Conservation (phyloP, 2,329 filamentous ascomycete species). For the Penicillium brevicompactum region DNA sequence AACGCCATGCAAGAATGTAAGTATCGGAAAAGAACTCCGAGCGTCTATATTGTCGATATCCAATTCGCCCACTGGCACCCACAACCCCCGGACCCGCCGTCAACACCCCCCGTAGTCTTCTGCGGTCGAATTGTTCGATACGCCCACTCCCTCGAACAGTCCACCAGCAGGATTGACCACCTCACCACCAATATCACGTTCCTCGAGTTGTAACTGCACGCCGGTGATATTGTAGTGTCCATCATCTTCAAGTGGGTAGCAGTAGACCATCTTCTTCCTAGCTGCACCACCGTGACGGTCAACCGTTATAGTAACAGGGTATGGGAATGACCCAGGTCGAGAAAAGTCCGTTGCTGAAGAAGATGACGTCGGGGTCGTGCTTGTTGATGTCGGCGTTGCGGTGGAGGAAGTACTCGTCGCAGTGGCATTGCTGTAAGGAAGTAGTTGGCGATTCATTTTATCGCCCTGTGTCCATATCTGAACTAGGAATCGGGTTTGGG, state of each 20-base stretch:
- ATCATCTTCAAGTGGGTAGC: conserved; percentile 57
- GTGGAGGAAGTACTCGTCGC: conserved; percentile 10
- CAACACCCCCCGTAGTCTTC: conserved; percentile 53
- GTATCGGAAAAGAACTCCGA: background rate
- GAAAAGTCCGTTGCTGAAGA: conserved; percentile 50
- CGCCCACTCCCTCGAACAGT: conserved; percentile 37
- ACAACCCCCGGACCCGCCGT: conserved; percentile 63
- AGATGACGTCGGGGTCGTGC: conserved; percentile 17
- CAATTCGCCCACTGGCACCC: conserved; percentile 63
- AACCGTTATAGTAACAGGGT: conserved; percentile 61
- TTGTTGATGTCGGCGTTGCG: conserved; percentile 22
- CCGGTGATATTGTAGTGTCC: conserved; percentile 48
- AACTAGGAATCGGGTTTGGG: conserved; percentile 62
- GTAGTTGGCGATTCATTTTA: conserved; percentile 31
- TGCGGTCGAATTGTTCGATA: conserved; percentile 9
- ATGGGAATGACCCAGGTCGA: conserved; percentile 61
- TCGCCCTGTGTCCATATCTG: conserved; percentile 63
- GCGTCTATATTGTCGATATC: conserved; percentile 19
- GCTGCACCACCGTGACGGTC: conserved; percentile 62
- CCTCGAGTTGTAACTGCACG: conserved; percentile 55
- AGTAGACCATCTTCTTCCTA: conserved; percentile 60
- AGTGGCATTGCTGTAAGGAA: conserved; percentile 15
- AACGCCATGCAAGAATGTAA: background rate
- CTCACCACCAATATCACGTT: conserved; percentile 53
- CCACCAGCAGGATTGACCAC: conserved; percentile 55